Conservation (phyloP, 2,329 filamentous ascomycete species). For the Alternaria triticina region DNA sequence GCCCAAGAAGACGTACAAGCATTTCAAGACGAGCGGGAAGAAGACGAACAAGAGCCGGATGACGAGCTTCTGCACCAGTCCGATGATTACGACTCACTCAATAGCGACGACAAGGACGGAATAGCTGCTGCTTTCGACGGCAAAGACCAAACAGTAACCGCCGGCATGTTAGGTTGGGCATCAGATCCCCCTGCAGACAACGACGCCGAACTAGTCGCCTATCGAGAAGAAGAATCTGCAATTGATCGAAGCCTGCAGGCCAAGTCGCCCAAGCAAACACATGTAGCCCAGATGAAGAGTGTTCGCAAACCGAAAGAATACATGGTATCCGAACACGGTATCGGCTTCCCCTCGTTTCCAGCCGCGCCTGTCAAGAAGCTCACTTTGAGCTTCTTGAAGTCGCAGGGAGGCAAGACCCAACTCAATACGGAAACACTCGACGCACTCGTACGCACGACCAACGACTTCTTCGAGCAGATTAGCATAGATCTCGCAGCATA, state of each 20-base stretch:
- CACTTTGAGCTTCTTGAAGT: slow-evolving; percentile 73
- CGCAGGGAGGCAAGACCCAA: slow-evolving; percentile 70
- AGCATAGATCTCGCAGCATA: slow-evolving; percentile 81
- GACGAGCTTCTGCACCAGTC: slow-evolving; percentile 22
- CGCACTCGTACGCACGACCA: slow-evolving; percentile 78
- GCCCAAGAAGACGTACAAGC: slow-evolving; percentile 20
- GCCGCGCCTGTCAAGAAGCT: slow-evolving; percentile 73
- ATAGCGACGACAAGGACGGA: slow-evolving; percentile 23
- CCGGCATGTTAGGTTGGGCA: slow-evolving; percentile 39
- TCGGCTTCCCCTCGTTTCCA: slow-evolving; percentile 78
- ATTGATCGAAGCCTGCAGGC: slow-evolving; percentile 43
- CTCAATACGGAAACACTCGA: slow-evolving; percentile 76
- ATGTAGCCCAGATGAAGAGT: slow-evolving; percentile 19
- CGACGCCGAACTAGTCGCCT: slow-evolving; percentile 40
- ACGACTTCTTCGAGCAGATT: slow-evolving; percentile 91
- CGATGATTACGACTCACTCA: slow-evolving; percentile 33
- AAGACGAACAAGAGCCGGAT: slow-evolving; percentile 6
- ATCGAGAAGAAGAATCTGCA: slow-evolving; percentile 44
- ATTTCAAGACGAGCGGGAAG: slow-evolving; percentile 11
- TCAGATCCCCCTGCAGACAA: slow-evolving; percentile 34
- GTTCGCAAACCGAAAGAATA: slow-evolving; percentile 56
- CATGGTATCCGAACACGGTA: slow-evolving; percentile 71
- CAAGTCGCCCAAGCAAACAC: slow-evolving; percentile 28
- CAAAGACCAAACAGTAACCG: slow-evolving; percentile 19
- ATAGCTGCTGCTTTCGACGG: slow-evolving; percentile 36